Percentiles rank a stretch among this genome's conserved stretches.
phyloP scores from a whole-genome alignment of 2,329 filamentous ascomycete genomes.

The Dothiorella sarmentorum region DNA sequence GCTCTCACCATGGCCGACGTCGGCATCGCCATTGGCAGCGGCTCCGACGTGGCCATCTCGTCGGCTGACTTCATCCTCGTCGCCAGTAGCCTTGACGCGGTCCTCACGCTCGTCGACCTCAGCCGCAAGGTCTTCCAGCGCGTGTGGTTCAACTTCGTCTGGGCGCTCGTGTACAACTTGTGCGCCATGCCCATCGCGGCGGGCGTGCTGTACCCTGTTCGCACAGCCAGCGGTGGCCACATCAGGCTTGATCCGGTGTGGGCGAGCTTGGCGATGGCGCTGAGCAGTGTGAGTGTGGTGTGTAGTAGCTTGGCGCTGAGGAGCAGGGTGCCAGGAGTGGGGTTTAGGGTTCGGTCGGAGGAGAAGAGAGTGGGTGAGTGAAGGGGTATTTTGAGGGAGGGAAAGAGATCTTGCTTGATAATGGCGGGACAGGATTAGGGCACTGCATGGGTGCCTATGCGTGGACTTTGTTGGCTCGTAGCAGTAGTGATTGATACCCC shows the following conservation, averaged over 20 bases:
- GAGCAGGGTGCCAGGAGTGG: conserved; percentile 43
- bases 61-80: conserved; percentile 79
- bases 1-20: conserved; percentile 77
- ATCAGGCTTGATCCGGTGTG: conserved; percentile 72
- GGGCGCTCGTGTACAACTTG: conserved; percentile 80
- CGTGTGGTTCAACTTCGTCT: conserved; percentile 80
- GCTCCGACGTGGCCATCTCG: conserved; percentile 78
- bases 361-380: neutral
- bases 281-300: conserved; percentile 88
- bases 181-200: conserved; percentile 76
- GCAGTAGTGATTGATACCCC: no score
- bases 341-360: no score
- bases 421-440: neutral
- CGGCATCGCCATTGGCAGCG: conserved; percentile 76
- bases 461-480: no score
- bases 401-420: neutral
- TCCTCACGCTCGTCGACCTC: conserved; percentile 71
- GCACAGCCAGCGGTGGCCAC: conserved; percentile 49
- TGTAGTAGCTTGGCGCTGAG: conserved; percentile 73
- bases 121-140: conserved; percentile 69
- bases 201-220: conserved; percentile 68
- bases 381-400: neutral
- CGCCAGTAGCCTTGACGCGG: conserved; percentile 63
- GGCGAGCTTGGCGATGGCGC: conserved; percentile 88
- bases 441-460: no score